Base-by-base conservation (phyloP, 2,329 filamentous ascomycete genomes). In the Grosmannia serpens region DNA sequence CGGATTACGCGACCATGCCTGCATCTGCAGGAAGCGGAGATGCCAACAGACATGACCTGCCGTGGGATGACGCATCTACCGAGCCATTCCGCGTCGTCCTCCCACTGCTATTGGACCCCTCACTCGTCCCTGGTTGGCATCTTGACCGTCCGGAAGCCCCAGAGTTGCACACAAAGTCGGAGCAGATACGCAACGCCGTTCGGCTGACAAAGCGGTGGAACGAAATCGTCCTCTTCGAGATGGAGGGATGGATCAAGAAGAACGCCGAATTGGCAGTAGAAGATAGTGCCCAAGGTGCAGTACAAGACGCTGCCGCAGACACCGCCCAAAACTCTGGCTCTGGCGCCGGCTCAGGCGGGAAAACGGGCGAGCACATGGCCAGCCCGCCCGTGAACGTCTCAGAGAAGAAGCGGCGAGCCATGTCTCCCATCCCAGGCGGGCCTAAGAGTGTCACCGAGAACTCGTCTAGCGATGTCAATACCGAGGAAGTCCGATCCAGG, bases 161-260 rank as follows among this genome's bases (percentile, higher is more conserved):
- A 1, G 62, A 59, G 17, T 77, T 77, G 13, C 77, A 80, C 63
- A 74, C 70, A 17, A 71, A 72, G 44, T 72, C 75, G 2, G 79
- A 81, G 62, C 76, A 83, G 62, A 70, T 80, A 64, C 78, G 77
- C 59, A 82, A 82, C 60, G 79, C 79, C 2, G 74, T 75, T 1
- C 73, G 74, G 54, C 65, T 84, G 47, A 78, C 78, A 1, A 65
- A 65, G 10, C 68, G 70, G 15, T 84, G 81, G 81, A 81, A 84
- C 62, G 63, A 68, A 5, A 63, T 68, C 44, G 60, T 82, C 4
- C 67, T 70, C n/a, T 67, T 67, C 8, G 67, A 68, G 20, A 67
- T 80, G 55, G 66, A 69, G 0, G 63, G 70, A 9, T 84, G 81
- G 80, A 69, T 70, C 50, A 65, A 68, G 15, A 72, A 63, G 54